Conservation (phyloP, 2,329 filamentous ascomycete genomes). For the Exophiala sp. region DNA sequence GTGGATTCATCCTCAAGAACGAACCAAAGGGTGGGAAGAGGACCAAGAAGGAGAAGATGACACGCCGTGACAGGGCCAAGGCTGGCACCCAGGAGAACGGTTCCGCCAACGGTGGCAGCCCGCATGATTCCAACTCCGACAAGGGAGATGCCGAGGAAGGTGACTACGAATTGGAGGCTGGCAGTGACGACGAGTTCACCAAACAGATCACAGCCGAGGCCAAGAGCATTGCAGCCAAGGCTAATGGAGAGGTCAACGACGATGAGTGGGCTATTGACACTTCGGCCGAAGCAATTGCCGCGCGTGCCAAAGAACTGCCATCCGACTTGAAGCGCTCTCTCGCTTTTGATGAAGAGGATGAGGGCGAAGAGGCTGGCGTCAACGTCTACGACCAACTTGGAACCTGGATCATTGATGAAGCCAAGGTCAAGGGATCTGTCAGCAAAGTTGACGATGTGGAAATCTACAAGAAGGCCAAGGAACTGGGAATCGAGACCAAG, state of each 20-base stretch:
- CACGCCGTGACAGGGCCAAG: conserved; percentile 71
- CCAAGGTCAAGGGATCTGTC: conserved; percentile 62
- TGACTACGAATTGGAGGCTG: conserved; percentile 61
- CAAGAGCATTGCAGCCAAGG: conserved; percentile 63
- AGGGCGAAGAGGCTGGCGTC: conserved; percentile 72
- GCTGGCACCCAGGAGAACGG: conserved; percentile 50
- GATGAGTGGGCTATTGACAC: conserved; percentile 95
- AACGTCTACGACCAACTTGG: conserved; percentile 85
- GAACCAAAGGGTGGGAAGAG: conserved; percentile 90
- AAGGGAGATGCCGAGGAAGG: conserved; percentile 59
- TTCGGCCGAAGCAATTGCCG: conserved; percentile 89
- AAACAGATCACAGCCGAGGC: conserved; percentile 64
- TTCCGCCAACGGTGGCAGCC: conserved; percentile 53
- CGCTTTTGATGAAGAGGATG: conserved; percentile 71
- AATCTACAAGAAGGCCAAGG: conserved; percentile 94
- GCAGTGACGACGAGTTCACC: conserved; percentile 87
- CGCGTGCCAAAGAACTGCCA: conserved; percentile 87
- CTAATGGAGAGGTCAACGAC: conserved; percentile 62
- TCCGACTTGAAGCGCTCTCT: conserved; percentile 90
- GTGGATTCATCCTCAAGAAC: conserved; percentile 95
- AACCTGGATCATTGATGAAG: conserved; percentile 78
- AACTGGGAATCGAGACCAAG: conserved; percentile 89
- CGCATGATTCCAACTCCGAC: conserved; percentile 59
- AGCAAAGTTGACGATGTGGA: conserved; percentile 79
- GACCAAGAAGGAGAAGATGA: conserved; percentile 92